Percentiles rank a stretch among this genome's conserved stretches.
Conservation (phyloP, 2,329 filamentous ascomycete species). For the Cytospora mali region DNA sequence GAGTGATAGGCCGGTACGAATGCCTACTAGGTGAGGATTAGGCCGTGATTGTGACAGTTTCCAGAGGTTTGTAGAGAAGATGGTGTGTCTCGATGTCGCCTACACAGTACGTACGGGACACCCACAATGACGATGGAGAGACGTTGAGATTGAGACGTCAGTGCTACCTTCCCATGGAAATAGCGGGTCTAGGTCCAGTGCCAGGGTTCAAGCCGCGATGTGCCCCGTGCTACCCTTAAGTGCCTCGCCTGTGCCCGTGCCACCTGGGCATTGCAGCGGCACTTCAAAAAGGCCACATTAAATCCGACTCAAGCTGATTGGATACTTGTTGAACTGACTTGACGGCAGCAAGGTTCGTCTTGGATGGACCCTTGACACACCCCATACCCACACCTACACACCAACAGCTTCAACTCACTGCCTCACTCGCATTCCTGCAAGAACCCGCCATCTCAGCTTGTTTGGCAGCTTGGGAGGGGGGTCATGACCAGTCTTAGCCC, state of each 20-base stretch:
- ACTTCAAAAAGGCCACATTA: slow-evolving; percentile 4
- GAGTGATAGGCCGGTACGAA: slow-evolving; percentile 5
- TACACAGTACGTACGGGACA: background rate
- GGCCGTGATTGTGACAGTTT: slow-evolving; percentile 16
- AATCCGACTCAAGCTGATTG: slow-evolving; percentile 4
- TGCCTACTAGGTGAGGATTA: slow-evolving; percentile 2
- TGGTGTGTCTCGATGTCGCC: slow-evolving; percentile 10
- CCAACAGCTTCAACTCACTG: slow-evolving; percentile 6
- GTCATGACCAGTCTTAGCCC: slow-evolving; percentile 16
- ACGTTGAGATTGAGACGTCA: slow-evolving; percentile 3
- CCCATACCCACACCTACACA: slow-evolving; percentile 5
- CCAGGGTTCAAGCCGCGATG: slow-evolving; percentile 18
- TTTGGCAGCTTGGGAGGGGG: slow-evolving; percentile 4
- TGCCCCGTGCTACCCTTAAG: slow-evolving; percentile 24
- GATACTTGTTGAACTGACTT: background rate
- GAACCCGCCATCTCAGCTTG: slow-evolving; percentile 1
- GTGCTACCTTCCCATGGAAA: slow-evolving; percentile 5
- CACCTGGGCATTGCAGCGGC: slow-evolving; percentile 12
- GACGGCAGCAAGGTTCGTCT: background rate
- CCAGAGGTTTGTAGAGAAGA: slow-evolving; percentile 1
- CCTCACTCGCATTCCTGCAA: background rate
- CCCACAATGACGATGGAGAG: slow-evolving; percentile 3
- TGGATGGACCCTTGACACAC: background rate
- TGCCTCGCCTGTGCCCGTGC: background rate
- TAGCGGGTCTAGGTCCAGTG: slow-evolving; percentile 21